Evolutionary conservation across 176 grass and related monocot species (phyloP).

Genomic region (Raddia distichophylla): DNA sequence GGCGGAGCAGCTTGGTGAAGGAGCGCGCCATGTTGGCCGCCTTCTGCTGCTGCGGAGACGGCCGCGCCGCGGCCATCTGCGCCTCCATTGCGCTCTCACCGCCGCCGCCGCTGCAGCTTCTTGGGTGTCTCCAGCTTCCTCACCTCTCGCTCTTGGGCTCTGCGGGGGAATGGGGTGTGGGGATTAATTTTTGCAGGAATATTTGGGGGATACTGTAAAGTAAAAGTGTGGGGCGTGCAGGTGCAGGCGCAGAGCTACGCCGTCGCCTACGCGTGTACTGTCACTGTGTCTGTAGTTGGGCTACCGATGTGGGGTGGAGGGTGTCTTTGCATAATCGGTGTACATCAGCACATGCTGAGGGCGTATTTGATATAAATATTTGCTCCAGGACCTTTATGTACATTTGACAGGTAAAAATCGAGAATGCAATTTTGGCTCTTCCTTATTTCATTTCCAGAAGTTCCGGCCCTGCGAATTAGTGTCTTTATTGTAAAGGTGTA

Average conservation of each 20-base stretch:
- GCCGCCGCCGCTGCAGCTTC: background rate
- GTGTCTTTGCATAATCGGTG: background rate
- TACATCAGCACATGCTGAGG: background rate
- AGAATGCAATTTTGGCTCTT: background rate
- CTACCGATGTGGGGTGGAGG: conserved; percentile 23
- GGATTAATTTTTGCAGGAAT: conserved; percentile 57
- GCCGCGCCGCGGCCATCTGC: conserved; percentile 45
- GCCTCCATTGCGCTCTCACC: conserved; percentile 47
- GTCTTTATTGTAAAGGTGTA: too few relatives aligned
- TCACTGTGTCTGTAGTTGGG: background rate
- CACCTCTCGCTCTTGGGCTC: background rate
- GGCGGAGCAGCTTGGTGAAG: conserved; percentile 77
- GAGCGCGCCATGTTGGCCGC: conserved; percentile 54
- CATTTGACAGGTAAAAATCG: background rate
- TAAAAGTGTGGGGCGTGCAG: conserved; percentile 27
- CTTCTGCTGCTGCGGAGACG: conserved; percentile 47
- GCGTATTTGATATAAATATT: background rate
- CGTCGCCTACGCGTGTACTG: background rate
- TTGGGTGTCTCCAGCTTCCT: conserved; percentile 12
- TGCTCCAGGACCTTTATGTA: too few relatives aligned
- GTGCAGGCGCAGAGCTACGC: background rate
- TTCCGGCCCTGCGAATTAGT: background rate
- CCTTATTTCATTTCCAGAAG: background rate
- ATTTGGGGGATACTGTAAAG: conserved; percentile 68
- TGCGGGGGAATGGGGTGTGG: background rate